Evolutionary conservation across 73 alveolate genomes (phyloP), one percentile per base, ranked within the genome.

Genomic region (Paramecium bursaria): DNA sequence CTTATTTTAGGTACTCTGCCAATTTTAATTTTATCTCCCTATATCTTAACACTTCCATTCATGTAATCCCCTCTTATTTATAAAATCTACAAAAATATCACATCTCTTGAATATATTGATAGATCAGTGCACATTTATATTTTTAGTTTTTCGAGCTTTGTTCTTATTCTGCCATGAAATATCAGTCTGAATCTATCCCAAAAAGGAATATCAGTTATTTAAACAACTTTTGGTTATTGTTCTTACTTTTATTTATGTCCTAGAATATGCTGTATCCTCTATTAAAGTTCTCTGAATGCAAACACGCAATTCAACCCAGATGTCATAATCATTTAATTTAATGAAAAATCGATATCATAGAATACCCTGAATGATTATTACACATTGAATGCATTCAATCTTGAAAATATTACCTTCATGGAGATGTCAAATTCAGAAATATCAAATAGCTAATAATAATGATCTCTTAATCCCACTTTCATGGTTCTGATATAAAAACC

Each of bases 131-230:
- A 25, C 5, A 67, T 35, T 21, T 67, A 7, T 42, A 42, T 14
- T 25, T 21, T 35, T 39, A 67, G 21, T 25, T 35, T 53, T 4
- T 67, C 42, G 3, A 31, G 23, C 21, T 31, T 13, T 13, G 44
- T 21, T 4, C 19, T 25, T 0, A 67, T 5, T 67, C 44, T 67
- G 0, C 82, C 82, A 42, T 67, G 82, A 17, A 67, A 67, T 35
- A 39, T 31, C 27, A 67, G 44, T 67, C 82, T 67, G 21, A 67
- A 33, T 67, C 82, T 67, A 67, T 67, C 82, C 82, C 82, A 67
- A 42, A 67, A 67, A 1, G 82, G 11, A 4, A 67, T 21, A 39
- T 67, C 27, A 14, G 27, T 50, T 30, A 30, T 57, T 23, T 30
- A 30, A 10, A 30, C n/a, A n/a, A 57, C 30, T 30, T 57, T 57